Base-by-base conservation (phyloP, 108 stramenopile species). In the Chaetoceros muelleri region DNA sequence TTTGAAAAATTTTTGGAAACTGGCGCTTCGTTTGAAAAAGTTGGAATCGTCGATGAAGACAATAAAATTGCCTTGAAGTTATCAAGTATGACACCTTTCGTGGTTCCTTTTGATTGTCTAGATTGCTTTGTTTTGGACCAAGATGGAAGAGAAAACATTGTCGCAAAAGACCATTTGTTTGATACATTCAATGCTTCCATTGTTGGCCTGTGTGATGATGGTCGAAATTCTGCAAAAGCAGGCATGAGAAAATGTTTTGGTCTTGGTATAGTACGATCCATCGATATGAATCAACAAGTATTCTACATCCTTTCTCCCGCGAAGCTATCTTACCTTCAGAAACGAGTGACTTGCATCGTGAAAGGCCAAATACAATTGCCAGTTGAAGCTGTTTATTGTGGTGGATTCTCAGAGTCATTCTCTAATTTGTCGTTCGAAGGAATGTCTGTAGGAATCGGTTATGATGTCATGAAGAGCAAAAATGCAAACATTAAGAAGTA, bases 261-360 rank as follows among this genome's bases (percentile, higher is more conserved):
- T 10, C 68, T 83, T 26, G 90, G 90, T 3, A 74, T 91, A 19
- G 69, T 91, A 46, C 83, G 90, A 34, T 75, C 79, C 57, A 78
- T 91, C 52, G 90, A 91, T 71, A 52, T 55, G 27, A 40, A 22
- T 8, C 52, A 67, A n/a, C 57, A 67, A 18, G 46, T 83, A 3
- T 74, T 83, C 19, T 85, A 77, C 59, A 69, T 91, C 13, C 55
- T 91, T 24, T 82, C 85, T 7, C 85, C 90, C n/a, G 61, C 80
- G 5, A 57, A 70, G 58, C 62, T 58, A 8, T 30, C 28, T 2
- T 13, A 30, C 13, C 58, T 84, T 20, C 55, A 57, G 2, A 23
- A 40, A 46, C 68, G 72, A 30, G 65, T 69, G 16, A 62, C 58
- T 13, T 55, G 78, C 16, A 60, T 87, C n/a, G 70, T 68, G 1